Evolutionary conservation across 306 rosid genomes (phyloP), one percentile per base, ranked within the genome.

Genomic region (Cicer yamashitae): DNA sequence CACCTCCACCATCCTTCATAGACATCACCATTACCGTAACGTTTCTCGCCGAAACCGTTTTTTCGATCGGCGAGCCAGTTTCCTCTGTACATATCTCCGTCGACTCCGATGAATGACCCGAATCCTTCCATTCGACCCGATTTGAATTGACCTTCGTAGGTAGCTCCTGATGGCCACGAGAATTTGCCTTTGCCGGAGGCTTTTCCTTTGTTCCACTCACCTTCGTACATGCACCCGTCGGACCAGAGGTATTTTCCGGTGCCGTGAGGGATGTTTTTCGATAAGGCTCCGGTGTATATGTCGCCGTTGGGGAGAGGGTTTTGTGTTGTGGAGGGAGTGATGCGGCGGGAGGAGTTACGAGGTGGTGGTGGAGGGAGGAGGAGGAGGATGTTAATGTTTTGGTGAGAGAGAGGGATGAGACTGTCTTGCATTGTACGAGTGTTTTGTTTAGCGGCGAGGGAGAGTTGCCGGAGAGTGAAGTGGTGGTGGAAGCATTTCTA

Each of bases 111-210:
- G 76, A 77, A 84, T 0, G 80, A 70, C 0, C 88, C 91, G 66
- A 34, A 66, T 0, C 91, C 91, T 38, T 87, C 87, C 52, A 87
- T 82, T 17, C 85, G 76, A 61, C 87, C 87, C 11, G 81, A 75
- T 50, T 70, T 87, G 78, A 87, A 84, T 7, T 87, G 85, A 0
- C 91, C 85, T 22, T 87, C 87, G 67, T 84, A 80, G 11, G 88
- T 82, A 1, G 87, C 88, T n/a, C 91, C 87, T 0, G 88, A 84
- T 0, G 91, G 91, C 91, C 88, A 87, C 15, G 83, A 66, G 85
- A 87, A 84, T 56, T 68, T 80, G 0, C 91, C 91, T 3, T 75
- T 87, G 0, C 88, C 88, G 6, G 70, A 70, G 0, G 88, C 76
- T 5, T 87, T 84, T 0, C 88, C 91, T 59, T 67, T 82, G 6